These are phyloP conservation scores for Penicillium paradoxum DNA, from an alignment of 495 filamentous ascomycete species.

Conservation along the genomic window DNA sequence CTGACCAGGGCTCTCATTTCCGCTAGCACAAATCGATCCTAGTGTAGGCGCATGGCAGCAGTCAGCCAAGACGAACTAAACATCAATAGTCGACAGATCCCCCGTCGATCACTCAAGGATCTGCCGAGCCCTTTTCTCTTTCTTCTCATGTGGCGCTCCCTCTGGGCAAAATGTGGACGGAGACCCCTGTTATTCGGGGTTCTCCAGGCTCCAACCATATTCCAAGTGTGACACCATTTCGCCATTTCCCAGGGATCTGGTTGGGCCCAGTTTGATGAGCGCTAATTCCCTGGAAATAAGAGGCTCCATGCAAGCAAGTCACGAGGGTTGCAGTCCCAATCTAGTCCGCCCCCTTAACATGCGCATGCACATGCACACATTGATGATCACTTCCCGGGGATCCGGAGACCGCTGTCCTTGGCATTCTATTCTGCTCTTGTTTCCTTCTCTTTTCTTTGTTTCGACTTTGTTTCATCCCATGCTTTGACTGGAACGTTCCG, in stretches of 20 bases:
- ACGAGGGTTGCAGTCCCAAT: slow-evolving; percentile 15
- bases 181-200: slow-evolving; percentile 1
- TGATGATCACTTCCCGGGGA: background rate
- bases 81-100: slow-evolving; percentile 47
- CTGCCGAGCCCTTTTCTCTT: slow-evolving; percentile 27
- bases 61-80: slow-evolving; percentile 38
- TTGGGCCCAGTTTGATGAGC: slow-evolving; percentile 15
- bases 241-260: slow-evolving; percentile 13
- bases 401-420: background rate
- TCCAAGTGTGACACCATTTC: slow-evolving; percentile 8
- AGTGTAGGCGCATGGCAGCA: slow-evolving; percentile 26
- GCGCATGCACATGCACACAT: slow-evolving; percentile 8
- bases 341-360: background rate
- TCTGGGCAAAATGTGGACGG: background rate
- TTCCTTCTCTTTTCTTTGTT: background rate
- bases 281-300: slow-evolving; percentile 22
- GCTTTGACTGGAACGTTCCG: background rate
- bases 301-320: slow-evolving; percentile 27
- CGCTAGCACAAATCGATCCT: slow-evolving; percentile 4
- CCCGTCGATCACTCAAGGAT: slow-evolving; percentile 39
- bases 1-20: background rate
- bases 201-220: background rate
- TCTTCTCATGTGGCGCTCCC: slow-evolving; percentile 7
- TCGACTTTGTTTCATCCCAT: background rate
- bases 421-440: too few relatives aligned